Conservation (phyloP, 805 yeast species). For the Ogataea ramenticola region DNA sequence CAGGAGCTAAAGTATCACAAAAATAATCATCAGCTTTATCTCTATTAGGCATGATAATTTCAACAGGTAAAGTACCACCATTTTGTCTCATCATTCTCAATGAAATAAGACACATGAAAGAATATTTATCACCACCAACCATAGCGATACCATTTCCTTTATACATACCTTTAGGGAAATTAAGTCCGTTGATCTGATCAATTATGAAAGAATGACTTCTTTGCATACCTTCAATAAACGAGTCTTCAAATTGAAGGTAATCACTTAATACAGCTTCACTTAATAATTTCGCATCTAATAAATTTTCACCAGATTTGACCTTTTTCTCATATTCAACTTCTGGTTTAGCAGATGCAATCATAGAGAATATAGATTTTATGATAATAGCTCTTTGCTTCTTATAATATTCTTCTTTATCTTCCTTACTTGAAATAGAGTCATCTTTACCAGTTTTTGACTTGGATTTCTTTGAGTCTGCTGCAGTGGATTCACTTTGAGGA, state of each 20-base stretch:
- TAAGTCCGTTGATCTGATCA: constrained; percentile 29
- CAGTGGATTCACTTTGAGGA: no score
- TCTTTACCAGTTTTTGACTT: no score
- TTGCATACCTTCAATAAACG: constrained; percentile 35
- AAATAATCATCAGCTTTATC: constrained; percentile 35
- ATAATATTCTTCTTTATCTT: background rate
- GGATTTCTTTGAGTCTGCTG: no score
- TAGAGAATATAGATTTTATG: constrained; percentile 15
- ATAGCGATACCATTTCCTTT: constrained; percentile 49
- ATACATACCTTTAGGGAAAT: constrained; percentile 29
- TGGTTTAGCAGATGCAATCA: constrained; percentile 13
- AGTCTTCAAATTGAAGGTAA: constrained; percentile 32
- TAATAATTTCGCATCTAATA: constrained; percentile 7
- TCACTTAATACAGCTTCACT: constrained; percentile 10
- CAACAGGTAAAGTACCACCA: constrained; percentile 41
- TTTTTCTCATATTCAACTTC: constrained; percentile 6
- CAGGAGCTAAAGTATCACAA: constrained; percentile 35
- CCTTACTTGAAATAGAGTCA: no score
- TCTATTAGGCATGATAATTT: constrained; percentile 32
- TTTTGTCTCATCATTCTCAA: constrained; percentile 37
- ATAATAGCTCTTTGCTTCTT: constrained; percentile 11
- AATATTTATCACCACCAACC: constrained; percentile 53
- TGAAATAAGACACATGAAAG: constrained; percentile 44
- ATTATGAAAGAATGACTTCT: constrained; percentile 38
- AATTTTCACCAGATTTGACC: constrained; percentile 6